Percentiles rank a stretch among this genome's conserved stretches.
phyloP scores from a whole-genome alignment of 2,329 filamentous ascomycete species.

The Phialophora tarda region DNA sequence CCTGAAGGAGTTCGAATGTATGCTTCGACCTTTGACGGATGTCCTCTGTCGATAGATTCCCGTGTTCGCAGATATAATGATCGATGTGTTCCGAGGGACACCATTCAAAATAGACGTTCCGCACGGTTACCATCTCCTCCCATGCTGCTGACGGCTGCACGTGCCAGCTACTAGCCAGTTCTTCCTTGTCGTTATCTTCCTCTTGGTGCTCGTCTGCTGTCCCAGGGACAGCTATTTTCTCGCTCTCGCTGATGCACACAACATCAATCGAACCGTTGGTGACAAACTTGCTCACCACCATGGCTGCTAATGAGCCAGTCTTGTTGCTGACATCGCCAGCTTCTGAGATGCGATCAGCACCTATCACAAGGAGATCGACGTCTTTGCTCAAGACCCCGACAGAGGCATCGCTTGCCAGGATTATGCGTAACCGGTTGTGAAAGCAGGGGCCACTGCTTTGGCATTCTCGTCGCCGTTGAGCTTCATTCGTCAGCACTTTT shows the following conservation, averaged over 20 bases:
- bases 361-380: constrained; percentile 58
- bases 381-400: constrained; percentile 44
- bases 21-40: constrained; percentile 37
- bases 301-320: constrained; percentile 65
- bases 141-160: neutral
- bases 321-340: constrained; percentile 70
- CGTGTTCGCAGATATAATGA: constrained; percentile 62
- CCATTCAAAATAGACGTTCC: constrained; percentile 67
- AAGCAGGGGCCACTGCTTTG: constrained; percentile 41
- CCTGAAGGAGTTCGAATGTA: constrained; percentile 19
- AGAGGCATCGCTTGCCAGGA: constrained; percentile 29
- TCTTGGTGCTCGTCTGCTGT: constrained; percentile 52
- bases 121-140: constrained; percentile 44
- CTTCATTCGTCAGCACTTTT: constrained; percentile 46
- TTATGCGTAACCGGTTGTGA: constrained; percentile 66
- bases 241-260: constrained; percentile 63
- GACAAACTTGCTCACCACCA: constrained; percentile 60
- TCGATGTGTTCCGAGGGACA: constrained; percentile 59
- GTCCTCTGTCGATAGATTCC: constrained; percentile 43
- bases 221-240: constrained; percentile 63
- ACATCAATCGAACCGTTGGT: constrained; percentile 49
- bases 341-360: constrained; percentile 66
- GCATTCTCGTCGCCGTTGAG: constrained; percentile 40
- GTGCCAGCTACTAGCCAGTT: constrained; percentile 49
- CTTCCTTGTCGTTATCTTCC: constrained; percentile 59